These are phyloP conservation scores for Fusarium devonianum DNA, from an alignment of 2,329 filamentous ascomycete species.

Conservation along the genomic window DNA sequence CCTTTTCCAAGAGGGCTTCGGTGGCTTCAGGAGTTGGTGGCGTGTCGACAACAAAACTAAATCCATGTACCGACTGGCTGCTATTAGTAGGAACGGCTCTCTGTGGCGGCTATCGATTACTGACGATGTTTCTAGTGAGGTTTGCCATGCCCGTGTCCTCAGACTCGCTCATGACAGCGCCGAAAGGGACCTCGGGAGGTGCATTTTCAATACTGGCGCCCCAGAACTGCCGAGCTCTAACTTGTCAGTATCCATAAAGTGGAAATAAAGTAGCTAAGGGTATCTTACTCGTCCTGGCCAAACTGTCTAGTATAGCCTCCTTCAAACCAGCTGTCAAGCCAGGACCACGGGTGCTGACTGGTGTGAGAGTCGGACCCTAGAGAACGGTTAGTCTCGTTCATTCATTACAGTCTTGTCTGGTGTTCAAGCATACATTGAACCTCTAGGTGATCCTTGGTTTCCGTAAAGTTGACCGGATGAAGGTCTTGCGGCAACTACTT, in stretches of 20 bases:
- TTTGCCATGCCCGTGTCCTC: conserved; percentile 61
- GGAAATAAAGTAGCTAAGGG: neutral
- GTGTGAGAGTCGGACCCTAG: conserved; percentile 75
- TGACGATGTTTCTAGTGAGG: conserved; percentile 71
- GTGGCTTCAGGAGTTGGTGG: conserved; percentile 75
- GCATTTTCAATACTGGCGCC: conserved; percentile 44
- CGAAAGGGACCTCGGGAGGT: conserved; percentile 67
- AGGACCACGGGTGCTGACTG: conserved; percentile 69
- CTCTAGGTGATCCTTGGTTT: conserved; percentile 43
- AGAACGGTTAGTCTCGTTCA: conserved; percentile 9
- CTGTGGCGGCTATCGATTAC: conserved; percentile 20
- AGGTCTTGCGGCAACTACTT: conserved; percentile 46
- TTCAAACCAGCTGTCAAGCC: conserved; percentile 33
- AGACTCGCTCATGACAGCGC: conserved; percentile 62
- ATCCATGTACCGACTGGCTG: conserved; percentile 75
- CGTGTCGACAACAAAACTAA: conserved; percentile 77
- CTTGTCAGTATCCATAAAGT: conserved; percentile 11
- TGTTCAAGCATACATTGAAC: conserved; percentile 44
- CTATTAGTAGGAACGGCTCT: conserved; percentile 16
- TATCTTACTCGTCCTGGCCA: conserved; percentile 34
- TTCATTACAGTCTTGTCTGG: neutral
- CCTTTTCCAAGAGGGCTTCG: conserved; percentile 75
- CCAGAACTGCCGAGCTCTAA: conserved; percentile 37
- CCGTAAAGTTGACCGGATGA: conserved; percentile 38
- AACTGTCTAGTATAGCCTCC: conserved; percentile 27